Conservation (phyloP, 176 grass and related monocot genomes). For the Aegilops sharonensis region DNA sequence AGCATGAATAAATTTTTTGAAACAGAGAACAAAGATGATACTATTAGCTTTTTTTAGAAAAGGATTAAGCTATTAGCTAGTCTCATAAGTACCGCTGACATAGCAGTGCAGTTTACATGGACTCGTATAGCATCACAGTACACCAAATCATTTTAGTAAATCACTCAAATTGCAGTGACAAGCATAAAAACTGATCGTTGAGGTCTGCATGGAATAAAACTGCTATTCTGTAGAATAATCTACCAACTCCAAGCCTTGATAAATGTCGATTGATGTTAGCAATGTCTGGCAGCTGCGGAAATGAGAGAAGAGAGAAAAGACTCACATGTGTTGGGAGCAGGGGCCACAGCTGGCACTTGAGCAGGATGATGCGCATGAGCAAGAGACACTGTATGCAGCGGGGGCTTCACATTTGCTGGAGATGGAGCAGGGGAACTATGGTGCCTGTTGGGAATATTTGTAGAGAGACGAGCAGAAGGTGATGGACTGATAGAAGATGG, state of each 20-base stretch:
- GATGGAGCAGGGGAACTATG: constrained; percentile 17
- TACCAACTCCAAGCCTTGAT: background rate
- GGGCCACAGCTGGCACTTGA: constrained; percentile 21
- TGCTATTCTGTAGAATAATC: background rate
- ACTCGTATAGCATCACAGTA: background rate
- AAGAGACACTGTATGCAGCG: constrained; percentile 5
- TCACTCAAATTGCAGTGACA: background rate
- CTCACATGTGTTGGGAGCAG: constrained; percentile 39
- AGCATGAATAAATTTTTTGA: background rate
- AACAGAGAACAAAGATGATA: background rate
- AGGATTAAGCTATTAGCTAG: background rate
- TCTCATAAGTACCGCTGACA: background rate
- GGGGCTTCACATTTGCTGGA: background rate
- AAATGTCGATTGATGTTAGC: background rate
- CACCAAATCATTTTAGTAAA: background rate
- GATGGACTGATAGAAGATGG: constrained; percentile 28
- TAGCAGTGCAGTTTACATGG: background rate
- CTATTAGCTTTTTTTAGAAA: no score
- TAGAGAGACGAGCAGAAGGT: constrained; percentile 30
- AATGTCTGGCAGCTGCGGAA: background rate
- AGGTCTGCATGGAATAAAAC: background rate
- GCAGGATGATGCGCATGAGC: constrained; percentile 19
- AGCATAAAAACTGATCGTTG: background rate
- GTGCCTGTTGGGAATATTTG: constrained; percentile 5
- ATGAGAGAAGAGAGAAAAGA: constrained; percentile 4